Conservation (phyloP, 768 basidiomycete genomes). For the Tylopilus sp. region DNA sequence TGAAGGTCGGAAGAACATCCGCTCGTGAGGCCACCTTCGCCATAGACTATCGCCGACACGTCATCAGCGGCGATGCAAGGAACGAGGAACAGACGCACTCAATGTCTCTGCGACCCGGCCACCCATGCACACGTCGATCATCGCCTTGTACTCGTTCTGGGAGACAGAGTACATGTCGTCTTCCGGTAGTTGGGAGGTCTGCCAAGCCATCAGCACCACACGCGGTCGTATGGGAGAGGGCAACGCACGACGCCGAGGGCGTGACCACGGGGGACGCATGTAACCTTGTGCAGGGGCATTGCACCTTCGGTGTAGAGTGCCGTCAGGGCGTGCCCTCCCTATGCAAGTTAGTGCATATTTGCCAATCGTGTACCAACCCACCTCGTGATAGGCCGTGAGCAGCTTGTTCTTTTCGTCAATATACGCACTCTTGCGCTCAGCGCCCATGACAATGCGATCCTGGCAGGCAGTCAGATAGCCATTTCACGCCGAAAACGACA, state of each 20-base stretch:
- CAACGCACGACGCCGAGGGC: constrained; percentile 78
- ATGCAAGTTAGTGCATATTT: constrained; percentile 10
- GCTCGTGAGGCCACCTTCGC: constrained; percentile 82
- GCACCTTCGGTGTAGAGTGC: constrained; percentile 93
- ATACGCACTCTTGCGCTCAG: constrained; percentile 86
- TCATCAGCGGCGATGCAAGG: constrained; percentile 8
- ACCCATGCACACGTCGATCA: constrained; percentile 90
- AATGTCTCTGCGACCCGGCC: constrained; percentile 95
- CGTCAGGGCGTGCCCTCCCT: constrained; percentile 93
- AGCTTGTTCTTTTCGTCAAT: constrained; percentile 84
- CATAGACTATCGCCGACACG: constrained; percentile 59
- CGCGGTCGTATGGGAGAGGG: neutral
- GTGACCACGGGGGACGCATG: constrained; percentile 94
- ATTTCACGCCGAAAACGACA: neutral
- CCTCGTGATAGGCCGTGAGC: constrained; percentile 96
- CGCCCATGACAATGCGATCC: constrained; percentile 97
- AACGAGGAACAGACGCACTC: constrained; percentile 42
- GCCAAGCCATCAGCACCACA: constrained; percentile 7
- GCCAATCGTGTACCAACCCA: constrained; percentile 27
- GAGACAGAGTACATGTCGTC: constrained; percentile 72
- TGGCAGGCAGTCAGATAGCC: constrained; percentile 22
- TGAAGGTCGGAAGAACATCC: constrained; percentile 89
- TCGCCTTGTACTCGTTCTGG: constrained; percentile 69
- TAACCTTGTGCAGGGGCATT: constrained; percentile 97
- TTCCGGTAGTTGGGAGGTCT: constrained; percentile 79